phyloP scores from a whole-genome alignment of 352 stramenopile species.

The Globisporangium sylvaticum region DNA sequence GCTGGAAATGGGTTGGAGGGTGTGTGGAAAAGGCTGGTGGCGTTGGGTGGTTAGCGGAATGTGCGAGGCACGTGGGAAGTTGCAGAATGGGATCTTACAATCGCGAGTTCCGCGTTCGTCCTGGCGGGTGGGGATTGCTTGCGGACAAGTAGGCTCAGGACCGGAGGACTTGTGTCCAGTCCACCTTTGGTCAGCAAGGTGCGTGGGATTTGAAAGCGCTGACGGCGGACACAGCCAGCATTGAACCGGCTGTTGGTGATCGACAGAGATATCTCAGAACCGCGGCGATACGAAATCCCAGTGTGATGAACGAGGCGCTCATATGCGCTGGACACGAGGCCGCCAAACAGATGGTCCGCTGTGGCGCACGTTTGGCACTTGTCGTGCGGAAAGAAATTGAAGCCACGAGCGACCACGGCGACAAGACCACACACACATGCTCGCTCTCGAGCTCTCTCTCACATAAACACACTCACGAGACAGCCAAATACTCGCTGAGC shows the following conservation, averaged over 20 bases:
- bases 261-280: slow-evolving; percentile 12
- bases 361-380: background rate
- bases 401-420: slow-evolving; percentile 3
- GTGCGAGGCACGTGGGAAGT: slow-evolving; percentile 13
- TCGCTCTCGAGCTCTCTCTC: background rate
- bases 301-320: background rate
- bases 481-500: background rate
- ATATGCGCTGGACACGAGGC: background rate
- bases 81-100: slow-evolving; percentile 6
- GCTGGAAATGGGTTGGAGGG: background rate
- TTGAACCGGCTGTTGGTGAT: slow-evolving; percentile 9
- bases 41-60: background rate
- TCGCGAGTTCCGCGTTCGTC: background rate
- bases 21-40: background rate
- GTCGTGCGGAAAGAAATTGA: background rate
- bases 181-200: slow-evolving; percentile 3
- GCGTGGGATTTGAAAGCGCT: background rate
- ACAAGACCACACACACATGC: background rate
- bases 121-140: background rate
- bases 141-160: background rate
- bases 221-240: slow-evolving; percentile 4
- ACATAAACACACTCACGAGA: background rate
- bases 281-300: background rate
- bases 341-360: background rate
- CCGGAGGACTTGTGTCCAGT: background rate